Evolutionary conservation across 257 asterid species (phyloP).

Genomic region (Ocimum tenuiflorum): DNA sequence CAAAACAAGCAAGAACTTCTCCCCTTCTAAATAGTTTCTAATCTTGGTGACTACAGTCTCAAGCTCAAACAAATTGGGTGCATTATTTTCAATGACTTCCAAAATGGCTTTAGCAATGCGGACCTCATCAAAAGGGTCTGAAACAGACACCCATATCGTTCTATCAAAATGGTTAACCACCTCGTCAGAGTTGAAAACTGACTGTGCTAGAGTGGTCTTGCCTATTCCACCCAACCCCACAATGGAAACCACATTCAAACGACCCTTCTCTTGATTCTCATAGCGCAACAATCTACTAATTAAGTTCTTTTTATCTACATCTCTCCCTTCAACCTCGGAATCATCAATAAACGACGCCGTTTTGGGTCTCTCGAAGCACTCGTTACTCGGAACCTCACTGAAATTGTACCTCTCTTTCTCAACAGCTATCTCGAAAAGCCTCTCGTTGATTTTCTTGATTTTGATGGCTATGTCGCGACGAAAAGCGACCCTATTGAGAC

Average conservation of each 20-base stretch:
- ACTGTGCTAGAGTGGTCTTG: constrained; percentile 42
- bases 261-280: constrained; percentile 3
- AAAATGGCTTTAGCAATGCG: constrained; percentile 41
- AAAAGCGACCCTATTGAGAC: constrained; percentile 22
- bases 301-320: constrained; percentile 14
- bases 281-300: constrained; percentile 13
- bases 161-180: constrained; percentile 23
- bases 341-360: constrained; percentile 29
- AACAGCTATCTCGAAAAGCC: constrained; percentile 30
- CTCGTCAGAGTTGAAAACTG: constrained; percentile 23
- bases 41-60: constrained; percentile 24
- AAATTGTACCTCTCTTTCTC: constrained; percentile 49
- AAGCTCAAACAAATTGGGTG: constrained; percentile 32
- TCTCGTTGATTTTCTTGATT: constrained; percentile 35
- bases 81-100: constrained; percentile 34
- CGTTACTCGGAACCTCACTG: background rate
- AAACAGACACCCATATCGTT: constrained; percentile 46
- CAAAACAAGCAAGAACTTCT: constrained; percentile 37
- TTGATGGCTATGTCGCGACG: constrained; percentile 53
- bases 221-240: constrained; percentile 50
- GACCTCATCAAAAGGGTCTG: constrained; percentile 46
- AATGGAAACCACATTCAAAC: constrained; percentile 24
- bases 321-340: constrained; percentile 36
- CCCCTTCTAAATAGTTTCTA: constrained; percentile 22
- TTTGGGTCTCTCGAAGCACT: constrained; percentile 16